These are phyloP conservation scores for Brassica balearica DNA, from an alignment of 441 rosid species.

Conservation along the genomic window DNA sequence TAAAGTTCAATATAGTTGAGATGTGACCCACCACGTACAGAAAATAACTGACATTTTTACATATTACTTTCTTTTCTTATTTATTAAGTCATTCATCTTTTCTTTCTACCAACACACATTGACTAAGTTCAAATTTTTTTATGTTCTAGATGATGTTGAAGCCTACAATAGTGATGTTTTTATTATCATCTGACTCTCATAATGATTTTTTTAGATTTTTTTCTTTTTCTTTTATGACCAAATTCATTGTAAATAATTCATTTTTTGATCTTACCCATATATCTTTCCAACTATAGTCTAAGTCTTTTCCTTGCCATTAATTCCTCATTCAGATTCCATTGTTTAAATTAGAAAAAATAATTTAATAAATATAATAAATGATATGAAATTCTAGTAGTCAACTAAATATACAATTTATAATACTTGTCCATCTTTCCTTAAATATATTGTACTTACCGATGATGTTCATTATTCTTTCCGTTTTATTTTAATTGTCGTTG, in stretches of 20 bases:
- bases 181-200: neutral
- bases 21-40: constrained; percentile 9
- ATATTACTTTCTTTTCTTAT: neutral
- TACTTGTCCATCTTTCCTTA: too few relatives aligned
- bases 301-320: neutral
- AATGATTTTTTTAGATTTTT: neutral
- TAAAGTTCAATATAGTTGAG: constrained; percentile 2
- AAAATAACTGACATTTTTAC: constrained; percentile 5
- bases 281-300: neutral
- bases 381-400: too few relatives aligned
- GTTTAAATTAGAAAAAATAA: too few relatives aligned
- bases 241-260: neutral
- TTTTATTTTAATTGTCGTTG: too few relatives aligned
- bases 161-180: neutral
- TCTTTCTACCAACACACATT: neutral
- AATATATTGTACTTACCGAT: too few relatives aligned
- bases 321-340: neutral
- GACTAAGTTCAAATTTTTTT: neutral
- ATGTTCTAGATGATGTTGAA: too few relatives aligned
- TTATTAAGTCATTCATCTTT: neutral
- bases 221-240: constrained; percentile 6
- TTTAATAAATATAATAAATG: too few relatives aligned
- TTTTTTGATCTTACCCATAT: neutral
- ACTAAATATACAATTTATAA: too few relatives aligned
- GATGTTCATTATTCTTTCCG: too few relatives aligned